A percentile compares a stretch with the other conserved stretches of the same genome.
Evolutionary conservation across 2,329 filamentous ascomycete genomes (phyloP).

Genomic region (Penicillium sp.): DNA sequence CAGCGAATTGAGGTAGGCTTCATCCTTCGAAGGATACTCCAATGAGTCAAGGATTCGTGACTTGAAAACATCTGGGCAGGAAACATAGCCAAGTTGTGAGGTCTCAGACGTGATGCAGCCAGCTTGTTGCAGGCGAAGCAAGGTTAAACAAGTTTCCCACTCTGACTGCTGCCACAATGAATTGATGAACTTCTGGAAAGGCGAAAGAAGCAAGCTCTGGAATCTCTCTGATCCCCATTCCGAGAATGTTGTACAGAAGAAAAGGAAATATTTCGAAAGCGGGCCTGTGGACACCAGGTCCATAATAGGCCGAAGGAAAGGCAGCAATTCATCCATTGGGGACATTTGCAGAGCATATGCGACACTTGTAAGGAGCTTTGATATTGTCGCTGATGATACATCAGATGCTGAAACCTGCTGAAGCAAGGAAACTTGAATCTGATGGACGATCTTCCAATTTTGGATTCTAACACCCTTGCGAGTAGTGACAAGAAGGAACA

Average conservation of each 20-base stretch:
- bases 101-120: conserved; percentile 54
- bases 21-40: conserved; percentile 54
- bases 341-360: conserved; percentile 72
- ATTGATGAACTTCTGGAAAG: conserved; percentile 81
- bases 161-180: conserved; percentile 69
- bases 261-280: conserved; percentile 71
- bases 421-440: conserved; percentile 56
- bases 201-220: conserved; percentile 70
- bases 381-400: conserved; percentile 28
- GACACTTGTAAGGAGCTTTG: conserved; percentile 46
- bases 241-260: conserved; percentile 80
- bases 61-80: conserved; percentile 59
- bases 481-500: conserved; percentile 70
- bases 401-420: conserved; percentile 34
- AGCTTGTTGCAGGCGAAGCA: conserved; percentile 59
- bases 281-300: conserved; percentile 64
- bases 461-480: conserved; percentile 73
- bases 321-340: conserved; percentile 74
- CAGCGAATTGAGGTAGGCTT: conserved; percentile 67
- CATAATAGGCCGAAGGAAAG: conserved; percentile 65
- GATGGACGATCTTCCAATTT: conserved; percentile 68
- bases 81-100: conserved; percentile 40
- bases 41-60: conserved; percentile 70
- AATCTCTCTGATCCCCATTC: conserved; percentile 73
- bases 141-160: conserved; percentile 65